Conservation (phyloP, 83 land plant species). For the Diphasiastrum complanatum region DNA sequence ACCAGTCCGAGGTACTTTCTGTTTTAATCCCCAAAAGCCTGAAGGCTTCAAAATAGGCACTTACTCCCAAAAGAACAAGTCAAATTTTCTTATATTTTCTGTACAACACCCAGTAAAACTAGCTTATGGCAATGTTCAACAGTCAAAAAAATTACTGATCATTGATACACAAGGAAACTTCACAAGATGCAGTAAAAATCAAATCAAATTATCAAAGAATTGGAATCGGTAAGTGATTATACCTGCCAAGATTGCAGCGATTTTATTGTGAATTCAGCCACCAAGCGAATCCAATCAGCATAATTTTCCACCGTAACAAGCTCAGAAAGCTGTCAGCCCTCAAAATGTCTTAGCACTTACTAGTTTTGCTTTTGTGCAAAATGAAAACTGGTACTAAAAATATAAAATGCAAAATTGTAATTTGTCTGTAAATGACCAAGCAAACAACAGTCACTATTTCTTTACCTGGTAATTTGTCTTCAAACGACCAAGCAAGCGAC, state of each 20-base stretch:
- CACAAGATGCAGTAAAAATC: no score
- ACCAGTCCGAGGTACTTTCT: no score
- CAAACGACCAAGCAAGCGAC: conserved; percentile 89
- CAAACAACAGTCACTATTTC: no score
- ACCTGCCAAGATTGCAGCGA: conserved; percentile 98
- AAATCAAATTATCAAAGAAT: no score
- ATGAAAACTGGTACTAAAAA: background rate
- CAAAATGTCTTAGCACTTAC: conserved; percentile 5
- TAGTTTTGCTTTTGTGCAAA: conserved; percentile 5
- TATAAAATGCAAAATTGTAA: background rate
- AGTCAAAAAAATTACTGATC: no score
- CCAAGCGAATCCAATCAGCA: conserved; percentile 81
- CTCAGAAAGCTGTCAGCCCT: conserved; percentile 74
- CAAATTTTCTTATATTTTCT: no score
- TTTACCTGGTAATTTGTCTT: conserved; percentile 84
- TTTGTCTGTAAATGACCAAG: background rate
- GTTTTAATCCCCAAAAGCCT: no score
- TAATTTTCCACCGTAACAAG: conserved; percentile 89
- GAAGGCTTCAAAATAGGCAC: no score
- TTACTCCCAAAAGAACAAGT: no score
- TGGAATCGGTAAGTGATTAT: background rate
- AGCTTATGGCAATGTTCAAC: no score
- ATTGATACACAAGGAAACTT: no score
- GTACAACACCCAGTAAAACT: no score
- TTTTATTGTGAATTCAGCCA: conserved; percentile 82